These are phyloP conservation scores for Panicum virgatum DNA, from an alignment of 202 grass and related monocot species.

Conservation along the genomic window DNA sequence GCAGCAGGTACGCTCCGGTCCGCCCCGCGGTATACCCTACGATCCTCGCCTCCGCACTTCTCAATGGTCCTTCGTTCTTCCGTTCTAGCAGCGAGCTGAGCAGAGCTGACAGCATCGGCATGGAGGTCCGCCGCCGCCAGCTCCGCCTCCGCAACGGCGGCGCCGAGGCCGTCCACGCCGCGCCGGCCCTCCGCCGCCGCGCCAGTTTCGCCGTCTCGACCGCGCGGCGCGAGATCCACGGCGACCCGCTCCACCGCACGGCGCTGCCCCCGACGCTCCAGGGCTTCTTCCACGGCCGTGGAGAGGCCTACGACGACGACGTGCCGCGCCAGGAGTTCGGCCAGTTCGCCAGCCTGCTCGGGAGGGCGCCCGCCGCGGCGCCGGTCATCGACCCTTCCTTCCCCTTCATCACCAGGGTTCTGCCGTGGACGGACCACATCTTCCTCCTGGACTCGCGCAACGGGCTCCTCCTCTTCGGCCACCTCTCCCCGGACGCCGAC, in stretches of 20 bases:
- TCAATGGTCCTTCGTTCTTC: no score
- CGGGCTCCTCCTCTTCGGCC: not conserved
- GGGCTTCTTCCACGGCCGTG: conserved; percentile 1
- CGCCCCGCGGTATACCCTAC: no score
- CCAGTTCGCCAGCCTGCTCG: not conserved
- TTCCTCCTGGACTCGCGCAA: not conserved
- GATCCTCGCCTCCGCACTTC: no score
- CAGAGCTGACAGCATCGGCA: not conserved
- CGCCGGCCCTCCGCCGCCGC: not conserved
- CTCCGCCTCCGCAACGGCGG: not conserved
- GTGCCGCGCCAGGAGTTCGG: not conserved
- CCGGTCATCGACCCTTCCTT: not conserved
- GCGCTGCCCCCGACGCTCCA: not conserved
- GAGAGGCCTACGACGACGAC: not conserved
- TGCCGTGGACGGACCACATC: not conserved
- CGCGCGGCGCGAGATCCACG: not conserved
- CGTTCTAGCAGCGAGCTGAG: not conserved
- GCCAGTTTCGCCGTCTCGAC: not conserved
- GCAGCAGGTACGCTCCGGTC: no score
- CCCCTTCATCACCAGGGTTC: not conserved
- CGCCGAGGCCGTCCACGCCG: not conserved
- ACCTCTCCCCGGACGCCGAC: not conserved
- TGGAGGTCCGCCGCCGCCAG: not conserved
- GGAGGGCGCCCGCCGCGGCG: not conserved
- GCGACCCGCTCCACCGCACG: not conserved